Evolutionary conservation across 768 basidiomycete species (phyloP).

Genomic region (Rhizopogon salebrosus): DNA sequence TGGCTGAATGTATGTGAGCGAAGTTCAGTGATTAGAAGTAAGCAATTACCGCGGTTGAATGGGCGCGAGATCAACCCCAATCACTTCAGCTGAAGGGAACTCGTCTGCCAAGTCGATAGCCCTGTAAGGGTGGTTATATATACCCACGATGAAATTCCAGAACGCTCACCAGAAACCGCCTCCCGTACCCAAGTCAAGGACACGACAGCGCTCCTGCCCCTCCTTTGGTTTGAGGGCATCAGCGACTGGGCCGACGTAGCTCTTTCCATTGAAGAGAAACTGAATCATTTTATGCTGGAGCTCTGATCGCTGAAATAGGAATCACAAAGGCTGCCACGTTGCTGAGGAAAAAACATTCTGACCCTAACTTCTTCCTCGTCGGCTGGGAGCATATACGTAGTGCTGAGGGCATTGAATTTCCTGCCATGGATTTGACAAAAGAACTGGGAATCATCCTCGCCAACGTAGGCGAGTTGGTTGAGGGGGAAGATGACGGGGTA

Average conservation of each 20-base stretch:
- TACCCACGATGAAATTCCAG: slow-evolving; percentile 2
- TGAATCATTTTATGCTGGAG: slow-evolving; percentile 62
- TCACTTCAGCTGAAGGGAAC: slow-evolving; percentile 60
- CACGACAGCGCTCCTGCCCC: slow-evolving; percentile 28
- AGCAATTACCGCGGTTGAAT: slow-evolving; percentile 58
- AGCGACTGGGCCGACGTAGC: slow-evolving; percentile 62
- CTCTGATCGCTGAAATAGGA: slow-evolving; percentile 48
- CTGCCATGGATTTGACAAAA: slow-evolving; percentile 52
- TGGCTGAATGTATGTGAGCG: slow-evolving; percentile 33
- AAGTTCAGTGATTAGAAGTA: slow-evolving; percentile 5
- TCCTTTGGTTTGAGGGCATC: slow-evolving; percentile 40
- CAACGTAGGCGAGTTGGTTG: slow-evolving; percentile 32
- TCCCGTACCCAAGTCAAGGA: slow-evolving; percentile 70
- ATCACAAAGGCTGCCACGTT: not conserved
- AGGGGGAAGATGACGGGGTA: slow-evolving; percentile 29
- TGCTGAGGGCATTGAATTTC: slow-evolving; percentile 50
- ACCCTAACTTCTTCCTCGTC: slow-evolving; percentile 66
- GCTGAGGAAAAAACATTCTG: slow-evolving; percentile 6
- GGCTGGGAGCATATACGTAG: slow-evolving; percentile 56
- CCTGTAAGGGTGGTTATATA: slow-evolving; percentile 31
- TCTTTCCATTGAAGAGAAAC: slow-evolving; percentile 58
- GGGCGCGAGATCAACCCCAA: slow-evolving; percentile 68
- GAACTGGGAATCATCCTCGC: slow-evolving; percentile 44
- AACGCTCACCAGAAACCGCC: slow-evolving; percentile 51
- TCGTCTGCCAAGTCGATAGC: slow-evolving; percentile 72